Evolutionary conservation across 768 basidiomycete genomes (phyloP), one percentile per base, ranked within the genome.

Genomic region (Lactarius indigo): DNA sequence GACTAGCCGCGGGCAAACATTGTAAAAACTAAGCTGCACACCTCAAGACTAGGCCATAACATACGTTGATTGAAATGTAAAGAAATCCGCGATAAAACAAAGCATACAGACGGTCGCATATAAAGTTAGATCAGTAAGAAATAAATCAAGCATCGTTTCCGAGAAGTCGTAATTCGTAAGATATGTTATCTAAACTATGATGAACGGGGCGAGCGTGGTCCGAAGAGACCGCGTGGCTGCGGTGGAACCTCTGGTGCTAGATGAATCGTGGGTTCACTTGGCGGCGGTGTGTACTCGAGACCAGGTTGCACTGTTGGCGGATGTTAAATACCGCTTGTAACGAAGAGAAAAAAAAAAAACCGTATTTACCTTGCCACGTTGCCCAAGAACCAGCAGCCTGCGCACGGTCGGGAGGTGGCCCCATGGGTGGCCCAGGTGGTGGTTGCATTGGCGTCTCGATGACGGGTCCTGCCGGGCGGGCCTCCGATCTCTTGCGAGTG

Each of bases 191-290:
- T 39, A 59, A 5, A 44, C 23, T 42, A 31, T 26, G 79, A 80
- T 59, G 76, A 76, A 61, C 81, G 78, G 13, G 87, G 88, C n/a
- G 89, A 86, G 47, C 88, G 81, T 50, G 91, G 90, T 37, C 92
- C 92, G 73, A 93, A 94, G 67, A 94, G 76, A 35, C 91, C 90
- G 52, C 57, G 66, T n/a, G 20, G 44, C 18, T 86, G 87, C 64
- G 83, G 86, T 44, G 78, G 76, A 57, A 77, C 78, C 13, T 82
- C 83, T 33, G 89, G 87, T 28, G 89, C 85, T 41, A 87, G 78
- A 13, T 90, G 76, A 20, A 83, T 85, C 10, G 59, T 47, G 23
- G 89, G 81, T 64, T 85, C 83, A 60, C 82, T 76, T 3, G 85
- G 83, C 5, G 85, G 82, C n/a, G 89, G 84, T 5, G 88, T 87